Evolutionary conservation across 2,329 filamentous ascomycete species (phyloP).

Genomic region (Arthrobotrys conoides): DNA sequence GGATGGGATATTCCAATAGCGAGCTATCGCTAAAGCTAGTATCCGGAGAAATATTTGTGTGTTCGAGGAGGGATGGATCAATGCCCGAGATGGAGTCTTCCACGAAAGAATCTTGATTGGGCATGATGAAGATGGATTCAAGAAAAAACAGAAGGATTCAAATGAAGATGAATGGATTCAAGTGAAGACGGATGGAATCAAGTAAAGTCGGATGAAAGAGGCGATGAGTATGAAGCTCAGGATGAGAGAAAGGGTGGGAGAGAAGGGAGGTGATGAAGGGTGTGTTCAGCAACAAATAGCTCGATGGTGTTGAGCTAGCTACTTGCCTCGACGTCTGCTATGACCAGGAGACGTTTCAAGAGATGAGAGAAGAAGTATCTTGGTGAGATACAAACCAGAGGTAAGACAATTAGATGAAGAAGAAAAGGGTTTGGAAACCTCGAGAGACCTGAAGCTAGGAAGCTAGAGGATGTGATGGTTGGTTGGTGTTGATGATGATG

Average conservation of each 20-base stretch:
- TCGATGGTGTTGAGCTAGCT: conserved; percentile 13
- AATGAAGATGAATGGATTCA: neutral
- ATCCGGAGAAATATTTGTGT: conserved; percentile 2
- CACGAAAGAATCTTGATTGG: neutral
- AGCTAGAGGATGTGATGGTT: neutral
- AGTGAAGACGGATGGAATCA: neutral
- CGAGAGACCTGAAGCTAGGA: neutral
- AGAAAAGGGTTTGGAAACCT: neutral
- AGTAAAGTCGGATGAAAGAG: neutral
- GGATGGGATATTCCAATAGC: neutral
- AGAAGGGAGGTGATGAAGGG: too few relatives aligned
- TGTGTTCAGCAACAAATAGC: too few relatives aligned
- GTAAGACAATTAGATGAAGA: too few relatives aligned
- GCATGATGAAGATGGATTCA: conserved; percentile 19
- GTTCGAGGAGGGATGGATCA: neutral
- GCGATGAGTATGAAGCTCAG: neutral
- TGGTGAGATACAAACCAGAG: too few relatives aligned
- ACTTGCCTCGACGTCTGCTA: conserved; percentile 21
- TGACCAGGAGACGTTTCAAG: too few relatives aligned
- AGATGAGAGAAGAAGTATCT: too few relatives aligned
- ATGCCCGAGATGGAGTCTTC: neutral
- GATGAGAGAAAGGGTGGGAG: too few relatives aligned
- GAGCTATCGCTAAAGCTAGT: conserved; percentile 2
- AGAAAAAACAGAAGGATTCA: neutral
- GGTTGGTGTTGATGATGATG: neutral